phyloP scores from a whole-genome alignment of 129 eudicot genomes.

The Flaveria sonorensis region DNA sequence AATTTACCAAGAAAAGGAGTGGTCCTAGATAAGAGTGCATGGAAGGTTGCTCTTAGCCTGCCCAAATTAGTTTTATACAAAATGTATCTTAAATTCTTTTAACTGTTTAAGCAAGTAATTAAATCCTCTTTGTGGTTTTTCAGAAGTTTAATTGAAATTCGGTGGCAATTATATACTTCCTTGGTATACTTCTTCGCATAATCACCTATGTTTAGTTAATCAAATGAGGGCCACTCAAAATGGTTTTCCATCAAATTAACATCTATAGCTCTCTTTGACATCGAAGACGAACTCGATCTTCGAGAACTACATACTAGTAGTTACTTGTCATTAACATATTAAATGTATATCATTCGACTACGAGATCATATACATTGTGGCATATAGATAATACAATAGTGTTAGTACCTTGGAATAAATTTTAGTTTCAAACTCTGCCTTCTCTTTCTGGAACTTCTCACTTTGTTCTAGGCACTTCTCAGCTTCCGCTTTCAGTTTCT shows the following conservation, averaged over 20 bases:
- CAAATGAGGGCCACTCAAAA: background rate
- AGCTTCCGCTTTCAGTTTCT: constrained; percentile 76
- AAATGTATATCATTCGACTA: background rate
- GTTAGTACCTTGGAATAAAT: constrained; percentile 76
- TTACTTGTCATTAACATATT: too few species aligned
- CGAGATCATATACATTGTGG: background rate
- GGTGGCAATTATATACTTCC: background rate
- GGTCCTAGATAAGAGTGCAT: too few species aligned
- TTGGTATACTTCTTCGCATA: background rate
- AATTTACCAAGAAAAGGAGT: too few species aligned
- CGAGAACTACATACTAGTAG: too few species aligned
- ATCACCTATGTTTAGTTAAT: background rate
- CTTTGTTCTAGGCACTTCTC: constrained; percentile 83
- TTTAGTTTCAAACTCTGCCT: constrained; percentile 77
- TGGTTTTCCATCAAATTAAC: background rate
- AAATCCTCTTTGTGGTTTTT: background rate
- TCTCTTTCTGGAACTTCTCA: constrained; percentile 74
- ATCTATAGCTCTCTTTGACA: background rate
- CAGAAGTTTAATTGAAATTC: background rate
- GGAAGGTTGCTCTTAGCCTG: too few species aligned
- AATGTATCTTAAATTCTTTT: background rate
- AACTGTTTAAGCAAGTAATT: background rate
- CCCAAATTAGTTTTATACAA: too few species aligned
- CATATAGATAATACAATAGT: background rate
- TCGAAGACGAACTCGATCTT: too few species aligned